A percentile compares a stretch with the other conserved stretches of the same genome.
phyloP scores from a whole-genome alignment of 495 filamentous ascomycete genomes.

The Talaromyces stipitatus region DNA sequence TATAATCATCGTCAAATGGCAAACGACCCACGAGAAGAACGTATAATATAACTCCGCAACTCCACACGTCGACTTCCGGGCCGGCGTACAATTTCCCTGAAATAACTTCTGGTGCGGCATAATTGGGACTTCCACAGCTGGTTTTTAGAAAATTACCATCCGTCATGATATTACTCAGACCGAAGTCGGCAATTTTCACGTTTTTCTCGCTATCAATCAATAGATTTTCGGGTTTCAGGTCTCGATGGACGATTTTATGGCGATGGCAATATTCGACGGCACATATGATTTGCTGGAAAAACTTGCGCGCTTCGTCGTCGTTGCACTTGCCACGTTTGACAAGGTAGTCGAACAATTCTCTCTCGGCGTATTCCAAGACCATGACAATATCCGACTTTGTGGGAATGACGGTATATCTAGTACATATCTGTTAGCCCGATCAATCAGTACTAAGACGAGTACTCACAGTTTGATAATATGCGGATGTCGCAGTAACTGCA shows the following conservation, averaged over 20 bases:
- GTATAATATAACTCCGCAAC: constrained; percentile 96
- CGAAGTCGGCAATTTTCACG: constrained; percentile 98
- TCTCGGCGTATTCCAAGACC: constrained; percentile 96
- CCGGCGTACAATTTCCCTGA: constrained; percentile 96
- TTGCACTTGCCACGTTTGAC: constrained; percentile 83
- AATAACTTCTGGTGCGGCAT: constrained; percentile 96
- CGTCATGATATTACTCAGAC: constrained; percentile 98
- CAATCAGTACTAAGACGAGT: not conserved
- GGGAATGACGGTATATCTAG: constrained; percentile 91
- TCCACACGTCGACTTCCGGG: constrained; percentile 98
- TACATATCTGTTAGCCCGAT: constrained; percentile 12
- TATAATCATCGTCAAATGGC: constrained; percentile 97
- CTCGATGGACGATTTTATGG: constrained; percentile 97
- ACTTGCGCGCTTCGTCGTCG: constrained; percentile 84
- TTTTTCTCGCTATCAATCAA: constrained; percentile 89
- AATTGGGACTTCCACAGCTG: constrained; percentile 96
- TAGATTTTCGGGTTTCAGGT: constrained; percentile 95
- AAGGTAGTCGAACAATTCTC: constrained; percentile 95
- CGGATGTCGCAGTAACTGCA: constrained; percentile 89
- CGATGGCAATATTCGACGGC: constrained; percentile 98
- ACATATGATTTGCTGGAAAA: constrained; percentile 99
- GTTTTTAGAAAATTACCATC: constrained; percentile 99
- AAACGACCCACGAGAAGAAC: constrained; percentile 85
- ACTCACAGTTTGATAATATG: constrained; percentile 97
- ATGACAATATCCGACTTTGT: constrained; percentile 92